Evolutionary conservation across 495 filamentous ascomycete genomes (phyloP).

Genomic region (Penicillium riverlandense): DNA sequence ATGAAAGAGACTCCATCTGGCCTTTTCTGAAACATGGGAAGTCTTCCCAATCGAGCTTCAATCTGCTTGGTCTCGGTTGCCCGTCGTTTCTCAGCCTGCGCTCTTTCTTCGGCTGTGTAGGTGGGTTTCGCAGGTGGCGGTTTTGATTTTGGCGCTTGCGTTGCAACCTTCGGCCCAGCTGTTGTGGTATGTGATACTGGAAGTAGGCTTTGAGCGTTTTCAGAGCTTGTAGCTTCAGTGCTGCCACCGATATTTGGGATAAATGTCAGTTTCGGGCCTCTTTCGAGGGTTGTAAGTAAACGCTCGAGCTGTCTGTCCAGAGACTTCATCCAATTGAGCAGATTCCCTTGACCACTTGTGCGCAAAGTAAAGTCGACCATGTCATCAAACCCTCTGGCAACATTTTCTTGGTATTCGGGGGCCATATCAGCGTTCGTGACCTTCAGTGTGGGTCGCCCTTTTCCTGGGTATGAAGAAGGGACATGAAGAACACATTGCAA

Average conservation of each 20-base stretch:
- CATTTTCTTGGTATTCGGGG: constrained; percentile 71
- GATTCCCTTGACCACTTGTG: constrained; percentile 46
- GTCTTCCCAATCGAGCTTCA: constrained; percentile 67
- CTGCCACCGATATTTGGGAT: constrained; percentile 48
- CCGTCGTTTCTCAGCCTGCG: constrained; percentile 55
- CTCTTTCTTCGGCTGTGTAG: constrained; percentile 50
- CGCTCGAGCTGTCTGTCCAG: constrained; percentile 70
- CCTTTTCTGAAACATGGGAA: constrained; percentile 62
- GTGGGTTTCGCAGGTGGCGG: constrained; percentile 26
- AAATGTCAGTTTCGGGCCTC: constrained; percentile 73
- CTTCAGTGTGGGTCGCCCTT: constrained; percentile 46
- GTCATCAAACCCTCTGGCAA: constrained; percentile 69
- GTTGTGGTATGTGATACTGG: background rate
- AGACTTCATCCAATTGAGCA: constrained; percentile 62
- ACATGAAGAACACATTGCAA: constrained; percentile 69
- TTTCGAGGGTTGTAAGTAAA: constrained; percentile 61
- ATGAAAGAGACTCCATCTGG: constrained; percentile 63
- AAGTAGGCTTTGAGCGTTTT: constrained; percentile 31
- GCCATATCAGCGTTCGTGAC: constrained; percentile 75
- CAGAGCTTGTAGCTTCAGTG: constrained; percentile 24
- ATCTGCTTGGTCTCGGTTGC: constrained; percentile 64
- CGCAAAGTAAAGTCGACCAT: constrained; percentile 46
- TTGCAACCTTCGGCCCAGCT: background rate
- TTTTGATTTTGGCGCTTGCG: constrained; percentile 3
- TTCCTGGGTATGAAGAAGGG: constrained; percentile 52